phyloP scores from a whole-genome alignment of 139 green algal genomes.

The Tetraselmis chui region DNA sequence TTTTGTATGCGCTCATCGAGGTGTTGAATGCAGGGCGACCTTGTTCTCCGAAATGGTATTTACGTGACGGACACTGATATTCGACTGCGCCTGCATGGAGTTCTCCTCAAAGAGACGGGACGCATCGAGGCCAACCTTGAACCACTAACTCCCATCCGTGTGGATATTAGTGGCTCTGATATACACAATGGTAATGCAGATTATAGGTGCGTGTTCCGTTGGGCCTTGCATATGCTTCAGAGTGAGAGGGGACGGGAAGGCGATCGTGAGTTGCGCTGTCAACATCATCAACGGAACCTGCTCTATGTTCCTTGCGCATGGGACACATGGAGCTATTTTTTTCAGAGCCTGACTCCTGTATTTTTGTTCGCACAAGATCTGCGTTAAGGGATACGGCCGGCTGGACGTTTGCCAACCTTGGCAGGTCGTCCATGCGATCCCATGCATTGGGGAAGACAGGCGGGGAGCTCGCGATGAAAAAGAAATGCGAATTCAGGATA shows the following conservation, averaged over 20 bases:
- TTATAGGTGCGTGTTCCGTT: slow-evolving; percentile 11
- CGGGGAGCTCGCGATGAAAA: slow-evolving; percentile 12
- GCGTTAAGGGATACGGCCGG: slow-evolving; percentile 17
- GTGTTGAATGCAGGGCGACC: slow-evolving; percentile 44
- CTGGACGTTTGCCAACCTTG: neutral
- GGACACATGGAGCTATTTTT: slow-evolving; percentile 1
- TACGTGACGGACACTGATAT: slow-evolving; percentile 45
- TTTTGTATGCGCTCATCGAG: neutral
- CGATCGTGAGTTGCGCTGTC: too few species aligned
- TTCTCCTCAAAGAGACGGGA: slow-evolving; percentile 31
- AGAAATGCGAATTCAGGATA: slow-evolving; percentile 29
- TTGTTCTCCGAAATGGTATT: slow-evolving; percentile 52
- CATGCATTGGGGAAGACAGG: neutral
- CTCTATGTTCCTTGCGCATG: neutral
- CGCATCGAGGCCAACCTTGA: slow-evolving; percentile 36
- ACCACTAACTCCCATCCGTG: slow-evolving; percentile 1
- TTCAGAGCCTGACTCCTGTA: neutral
- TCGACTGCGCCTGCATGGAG: slow-evolving; percentile 41
- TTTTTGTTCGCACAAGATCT: slow-evolving; percentile 8
- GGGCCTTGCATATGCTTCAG: neutral
- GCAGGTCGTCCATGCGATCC: neutral
- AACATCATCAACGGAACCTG: neutral
- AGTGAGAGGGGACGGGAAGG: too few species aligned
- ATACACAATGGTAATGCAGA: neutral
- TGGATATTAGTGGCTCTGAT: slow-evolving; percentile 5